Percentiles rank a stretch among this genome's conserved stretches.
These are phyloP conservation scores for Cystobasidium pallidum DNA, from an alignment of 1,284 basidiomycete genomes.

Conservation along the genomic window DNA sequence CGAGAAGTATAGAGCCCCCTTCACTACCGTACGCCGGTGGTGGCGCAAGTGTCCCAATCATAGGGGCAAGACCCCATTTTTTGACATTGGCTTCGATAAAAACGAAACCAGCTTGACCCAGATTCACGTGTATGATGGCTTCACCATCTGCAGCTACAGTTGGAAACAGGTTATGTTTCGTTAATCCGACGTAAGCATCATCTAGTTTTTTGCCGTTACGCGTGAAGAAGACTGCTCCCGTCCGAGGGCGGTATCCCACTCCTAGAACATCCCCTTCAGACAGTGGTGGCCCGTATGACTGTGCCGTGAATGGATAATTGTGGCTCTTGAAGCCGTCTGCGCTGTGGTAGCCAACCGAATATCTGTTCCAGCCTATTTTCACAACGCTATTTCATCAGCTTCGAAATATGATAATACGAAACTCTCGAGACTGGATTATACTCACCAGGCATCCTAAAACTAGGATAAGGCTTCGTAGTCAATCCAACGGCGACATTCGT, in stretches of 20 bases:
- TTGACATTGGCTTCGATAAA: conserved; percentile 98
- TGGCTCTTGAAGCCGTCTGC: conserved; percentile 91
- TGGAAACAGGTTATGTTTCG: conserved; percentile 88
- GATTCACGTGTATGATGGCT: conserved; percentile 90
- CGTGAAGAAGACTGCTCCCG: conserved; percentile 95
- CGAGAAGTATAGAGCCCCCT: conserved; percentile 86
- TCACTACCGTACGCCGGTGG: conserved; percentile 95
- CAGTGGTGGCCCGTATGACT: conserved; percentile 80
- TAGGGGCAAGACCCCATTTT: conserved; percentile 95
- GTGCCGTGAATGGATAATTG: conserved; percentile 91
- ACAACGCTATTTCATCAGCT: neutral
- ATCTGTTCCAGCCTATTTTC: conserved; percentile 71
- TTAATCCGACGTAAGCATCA: conserved; percentile 87
- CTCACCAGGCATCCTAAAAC: conserved; percentile 75
- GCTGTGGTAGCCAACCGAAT: conserved; percentile 95
- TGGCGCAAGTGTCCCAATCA: conserved; percentile 89
- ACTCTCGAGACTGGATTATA: neutral
- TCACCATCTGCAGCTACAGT: conserved; percentile 92
- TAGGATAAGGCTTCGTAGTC: conserved; percentile 92
- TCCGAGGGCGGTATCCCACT: conserved; percentile 87
- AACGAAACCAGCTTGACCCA: conserved; percentile 93
- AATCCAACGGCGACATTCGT: conserved; percentile 86
- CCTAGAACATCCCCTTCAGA: conserved; percentile 94
- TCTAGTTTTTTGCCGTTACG: conserved; percentile 93
- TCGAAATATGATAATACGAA: neutral